Conservation (phyloP, 2,329 filamentous ascomycete genomes). For the Fusarium siculi region DNA sequence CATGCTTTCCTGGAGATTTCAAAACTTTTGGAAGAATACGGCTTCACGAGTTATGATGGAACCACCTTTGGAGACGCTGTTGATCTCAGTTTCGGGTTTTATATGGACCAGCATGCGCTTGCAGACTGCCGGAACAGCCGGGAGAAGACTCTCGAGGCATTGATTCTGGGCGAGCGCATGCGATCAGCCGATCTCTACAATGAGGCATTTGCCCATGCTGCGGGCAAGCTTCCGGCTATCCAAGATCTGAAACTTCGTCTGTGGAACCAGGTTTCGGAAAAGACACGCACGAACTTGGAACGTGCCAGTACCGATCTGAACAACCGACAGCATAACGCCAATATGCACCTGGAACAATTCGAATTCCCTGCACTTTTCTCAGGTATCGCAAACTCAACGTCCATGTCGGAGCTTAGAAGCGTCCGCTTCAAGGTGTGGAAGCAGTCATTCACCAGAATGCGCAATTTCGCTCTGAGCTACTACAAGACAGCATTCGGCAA, state of each 20-base stretch:
- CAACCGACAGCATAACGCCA: slow-evolving; percentile 75
- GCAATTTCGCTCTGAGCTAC: slow-evolving; percentile 76
- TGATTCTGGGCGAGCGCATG: slow-evolving; percentile 91
- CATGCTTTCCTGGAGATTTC: slow-evolving; percentile 65
- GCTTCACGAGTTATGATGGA: slow-evolving; percentile 66
- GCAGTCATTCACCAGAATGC: slow-evolving; percentile 76
- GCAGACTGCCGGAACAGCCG: slow-evolving; percentile 83
- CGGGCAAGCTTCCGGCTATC: slow-evolving; percentile 84
- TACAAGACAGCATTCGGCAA: slow-evolving; percentile 69
- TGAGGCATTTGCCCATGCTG: slow-evolving; percentile 90
- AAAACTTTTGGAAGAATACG: slow-evolving; percentile 64
- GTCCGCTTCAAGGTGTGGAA: slow-evolving; percentile 90
- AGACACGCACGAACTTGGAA: slow-evolving; percentile 83
- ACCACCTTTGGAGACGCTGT: slow-evolving; percentile 69
- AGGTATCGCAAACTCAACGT: slow-evolving; percentile 86
- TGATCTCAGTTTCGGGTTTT: slow-evolving; percentile 75
- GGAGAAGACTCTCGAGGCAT: slow-evolving; percentile 88
- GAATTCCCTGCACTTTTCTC: slow-evolving; percentile 92
- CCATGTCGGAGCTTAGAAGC: slow-evolving; percentile 77
- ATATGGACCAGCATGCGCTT: slow-evolving; percentile 79
- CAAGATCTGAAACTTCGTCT: slow-evolving; percentile 74
- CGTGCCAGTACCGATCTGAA: slow-evolving; percentile 83
- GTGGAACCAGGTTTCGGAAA: slow-evolving; percentile 74
- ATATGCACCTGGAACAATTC: slow-evolving; percentile 82
- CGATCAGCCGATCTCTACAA: slow-evolving; percentile 84